phyloP scores from a whole-genome alignment of 768 basidiomycete genomes.

The Amanita fuliginea region DNA sequence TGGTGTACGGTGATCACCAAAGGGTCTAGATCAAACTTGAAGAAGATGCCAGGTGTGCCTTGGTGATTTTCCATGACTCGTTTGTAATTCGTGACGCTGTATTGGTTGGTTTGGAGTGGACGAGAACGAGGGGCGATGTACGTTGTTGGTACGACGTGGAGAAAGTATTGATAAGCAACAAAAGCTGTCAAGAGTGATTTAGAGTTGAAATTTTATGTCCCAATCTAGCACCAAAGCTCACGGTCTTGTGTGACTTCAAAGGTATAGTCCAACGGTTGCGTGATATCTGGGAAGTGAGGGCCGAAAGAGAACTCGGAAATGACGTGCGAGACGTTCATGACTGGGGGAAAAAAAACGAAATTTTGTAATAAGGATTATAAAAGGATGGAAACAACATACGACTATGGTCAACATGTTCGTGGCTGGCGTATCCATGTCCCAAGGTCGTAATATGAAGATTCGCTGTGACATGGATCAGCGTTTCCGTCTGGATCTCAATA shows the following conservation, averaged over 20 bases:
- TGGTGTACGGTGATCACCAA: constrained; percentile 79
- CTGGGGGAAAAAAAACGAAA: constrained; percentile 23
- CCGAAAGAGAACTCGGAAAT: constrained; percentile 97
- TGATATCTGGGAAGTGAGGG: constrained; percentile 90
- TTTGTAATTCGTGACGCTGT: constrained; percentile 90
- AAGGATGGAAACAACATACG: constrained; percentile 34
- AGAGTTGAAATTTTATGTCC: constrained; percentile 2
- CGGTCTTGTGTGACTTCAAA: constrained; percentile 64
- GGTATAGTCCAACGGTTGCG: constrained; percentile 88
- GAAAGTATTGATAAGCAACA: constrained; percentile 87
- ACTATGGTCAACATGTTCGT: constrained; percentile 78
- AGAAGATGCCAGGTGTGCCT: constrained; percentile 91
- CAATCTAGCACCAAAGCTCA: constrained; percentile 24
- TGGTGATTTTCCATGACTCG: constrained; percentile 62
- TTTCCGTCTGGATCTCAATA: background rate
- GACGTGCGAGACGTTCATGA: constrained; percentile 95
- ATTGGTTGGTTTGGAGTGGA: constrained; percentile 72
- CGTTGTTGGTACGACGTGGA: constrained; percentile 92
- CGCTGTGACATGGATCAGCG: constrained; percentile 25
- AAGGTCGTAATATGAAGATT: constrained; percentile 93
- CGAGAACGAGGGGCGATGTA: constrained; percentile 66
- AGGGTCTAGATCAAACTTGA: constrained; percentile 96
- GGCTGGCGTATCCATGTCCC: constrained; percentile 88
- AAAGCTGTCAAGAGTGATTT: constrained; percentile 43
- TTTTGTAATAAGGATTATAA: background rate